Base-by-base conservation (phyloP, 2,329 filamentous ascomycete genomes). In the Talaromyces sp. region DNA sequence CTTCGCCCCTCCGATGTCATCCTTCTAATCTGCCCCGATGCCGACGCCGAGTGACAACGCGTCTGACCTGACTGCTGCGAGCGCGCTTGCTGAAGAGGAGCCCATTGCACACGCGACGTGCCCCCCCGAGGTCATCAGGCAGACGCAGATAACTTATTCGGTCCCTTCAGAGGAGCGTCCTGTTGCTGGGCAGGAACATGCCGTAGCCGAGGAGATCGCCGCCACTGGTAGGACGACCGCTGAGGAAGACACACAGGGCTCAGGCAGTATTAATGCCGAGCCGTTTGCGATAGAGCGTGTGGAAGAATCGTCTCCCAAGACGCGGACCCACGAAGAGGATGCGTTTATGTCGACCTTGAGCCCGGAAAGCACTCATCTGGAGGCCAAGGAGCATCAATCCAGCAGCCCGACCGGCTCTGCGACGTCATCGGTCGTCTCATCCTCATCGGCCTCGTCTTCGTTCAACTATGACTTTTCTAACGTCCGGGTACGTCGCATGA, bases 381-480 rank as follows among this genome's bases (percentile, higher is more conserved):
- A 77, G 29, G 66, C 67, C 17, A 75, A 78, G 52, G 75, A 76
- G 35, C 65, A 74, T 41, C 67, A 66, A 51, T 70, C 72, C 7
- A 55, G 50, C 29, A 58, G 75, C 51, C 66, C 71, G 31, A 61
- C 65, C 49, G 26, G 24, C 26, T 59, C 64, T 26, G 64, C 69
- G 41, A 67, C 68, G 53, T 69, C 75, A 46, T 65, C 75, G 14
- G 49, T 59, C 43, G 51, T 51, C 57, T 54, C 69, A n/a, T 67
- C 73, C 19, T 65, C 73, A 27, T 73, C 72, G 1, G 70, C 75
- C 46, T 73, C 80, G 31, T 77, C 80, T 2, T 80, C 80, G 10
- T 75, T 82, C 68, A 81, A 80, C 41, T 82, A 80, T 66, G 82
- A 84, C 60, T 83, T 81, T 61, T 84, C 82, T 1, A 82, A 81